Conservation (phyloP, 495 filamentous ascomycete species). For the Penicillium soppii region DNA sequence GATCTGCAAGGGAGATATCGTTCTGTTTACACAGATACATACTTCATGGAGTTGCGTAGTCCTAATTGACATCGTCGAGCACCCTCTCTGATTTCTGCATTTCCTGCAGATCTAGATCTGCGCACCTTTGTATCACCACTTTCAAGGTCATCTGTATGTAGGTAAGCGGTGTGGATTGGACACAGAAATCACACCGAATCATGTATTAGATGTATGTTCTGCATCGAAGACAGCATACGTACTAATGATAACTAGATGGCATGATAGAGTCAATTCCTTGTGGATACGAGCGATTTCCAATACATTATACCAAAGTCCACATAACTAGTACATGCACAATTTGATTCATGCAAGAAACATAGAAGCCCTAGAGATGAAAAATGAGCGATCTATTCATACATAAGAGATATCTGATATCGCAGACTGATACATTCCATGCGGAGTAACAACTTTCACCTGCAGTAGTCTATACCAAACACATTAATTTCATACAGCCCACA, state of each 20-base stretch:
- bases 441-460: constrained; percentile 3
- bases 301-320: not conserved
- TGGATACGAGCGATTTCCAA: not conserved
- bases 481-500: constrained; percentile 7
- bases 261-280: not conserved
- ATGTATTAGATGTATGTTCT: constrained; percentile 1
- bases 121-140: not conserved
- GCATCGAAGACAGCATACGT: not conserved
- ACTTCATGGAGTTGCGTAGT: not conserved
- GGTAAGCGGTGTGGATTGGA: not conserved
- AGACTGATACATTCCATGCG: constrained; percentile 5
- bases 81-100: constrained; percentile 4
- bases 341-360: too few species aligned
- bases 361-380: too few species aligned
- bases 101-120: constrained; percentile 2
- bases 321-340: not conserved
- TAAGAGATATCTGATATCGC: not conserved
- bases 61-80: not conserved
- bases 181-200: not conserved
- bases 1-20: constrained; percentile 5
- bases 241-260: not conserved
- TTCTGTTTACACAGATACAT: not conserved
- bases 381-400: too few species aligned
- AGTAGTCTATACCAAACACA: constrained; percentile 10
- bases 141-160: not conserved